A percentile compares a stretch with the other conserved stretches of the same genome.
These are phyloP conservation scores for Blastocystis sp. DNA, from an alignment of 352 stramenopile genomes.

Conservation along the genomic window DNA sequence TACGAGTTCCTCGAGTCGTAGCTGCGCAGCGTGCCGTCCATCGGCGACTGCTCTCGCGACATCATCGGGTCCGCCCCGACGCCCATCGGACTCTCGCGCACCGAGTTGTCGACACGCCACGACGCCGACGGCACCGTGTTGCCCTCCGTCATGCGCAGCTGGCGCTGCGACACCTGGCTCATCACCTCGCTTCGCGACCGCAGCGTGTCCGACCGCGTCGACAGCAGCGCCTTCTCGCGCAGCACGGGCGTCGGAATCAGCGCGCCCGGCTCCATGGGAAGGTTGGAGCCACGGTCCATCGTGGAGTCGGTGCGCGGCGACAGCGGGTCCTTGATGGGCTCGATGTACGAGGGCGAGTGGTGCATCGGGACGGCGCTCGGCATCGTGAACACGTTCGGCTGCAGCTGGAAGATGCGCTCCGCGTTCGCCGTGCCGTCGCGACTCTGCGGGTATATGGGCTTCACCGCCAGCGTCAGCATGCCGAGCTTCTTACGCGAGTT, in stretches of 20 bases:
- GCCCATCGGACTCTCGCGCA: neutral
- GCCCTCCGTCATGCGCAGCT: neutral
- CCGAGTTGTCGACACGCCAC: neutral
- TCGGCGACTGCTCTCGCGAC: neutral
- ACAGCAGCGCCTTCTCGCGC: neutral
- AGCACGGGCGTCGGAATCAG: neutral
- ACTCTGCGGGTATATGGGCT: conserved; percentile 48
- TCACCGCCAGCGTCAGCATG: neutral
- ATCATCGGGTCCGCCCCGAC: neutral
- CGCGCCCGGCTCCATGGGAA: neutral
- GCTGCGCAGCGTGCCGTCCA: neutral
- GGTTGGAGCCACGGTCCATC: neutral
- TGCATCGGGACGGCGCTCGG: neutral
- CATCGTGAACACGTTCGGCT: conserved; percentile 13
- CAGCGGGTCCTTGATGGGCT: neutral
- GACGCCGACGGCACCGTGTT: neutral
- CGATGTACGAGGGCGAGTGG: neutral
- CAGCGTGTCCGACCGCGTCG: conserved; percentile 4
- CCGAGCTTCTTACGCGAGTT: conserved; percentile 2
- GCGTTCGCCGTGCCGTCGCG: conserved; percentile 28
- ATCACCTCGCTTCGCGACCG: neutral
- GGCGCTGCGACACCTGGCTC: neutral
- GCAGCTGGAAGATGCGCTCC: conserved; percentile 28
- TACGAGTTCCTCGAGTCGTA: neutral
- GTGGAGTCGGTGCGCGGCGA: neutral